phyloP scores from a whole-genome alignment of 306 rosid species.

The Castanea sativa region DNA sequence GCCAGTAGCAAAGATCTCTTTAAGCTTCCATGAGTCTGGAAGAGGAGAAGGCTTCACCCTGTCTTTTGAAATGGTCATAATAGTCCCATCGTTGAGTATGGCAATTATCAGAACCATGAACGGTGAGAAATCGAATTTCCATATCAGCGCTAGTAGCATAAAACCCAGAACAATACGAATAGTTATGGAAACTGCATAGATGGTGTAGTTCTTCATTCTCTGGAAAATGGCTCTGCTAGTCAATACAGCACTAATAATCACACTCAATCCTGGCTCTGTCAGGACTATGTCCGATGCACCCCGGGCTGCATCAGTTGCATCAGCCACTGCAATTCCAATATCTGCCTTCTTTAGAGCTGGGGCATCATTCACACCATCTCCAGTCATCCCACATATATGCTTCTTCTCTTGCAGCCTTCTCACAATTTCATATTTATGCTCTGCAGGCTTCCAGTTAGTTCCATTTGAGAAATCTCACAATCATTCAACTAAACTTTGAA shows the following conservation, averaged over 20 bases:
- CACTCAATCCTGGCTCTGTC: constrained; percentile 91
- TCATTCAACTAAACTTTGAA: background rate
- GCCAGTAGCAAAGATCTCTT: constrained; percentile 84
- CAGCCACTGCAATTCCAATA: constrained; percentile 92
- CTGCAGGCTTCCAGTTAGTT: constrained; percentile 36
- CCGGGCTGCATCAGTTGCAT: constrained; percentile 92
- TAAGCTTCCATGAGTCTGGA: constrained; percentile 93
- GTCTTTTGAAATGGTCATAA: constrained; percentile 93
- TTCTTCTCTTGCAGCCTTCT: constrained; percentile 75
- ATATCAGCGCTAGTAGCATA: constrained; percentile 77
- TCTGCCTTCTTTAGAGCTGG: constrained; percentile 86
- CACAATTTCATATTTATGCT: constrained; percentile 89
- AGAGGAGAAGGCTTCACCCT: constrained; percentile 90
- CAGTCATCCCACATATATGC: constrained; percentile 92
- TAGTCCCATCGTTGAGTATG: constrained; percentile 87
- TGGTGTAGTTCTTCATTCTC: constrained; percentile 93
- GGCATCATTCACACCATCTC: constrained; percentile 96
- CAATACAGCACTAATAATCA: constrained; percentile 77
- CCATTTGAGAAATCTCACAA: background rate
- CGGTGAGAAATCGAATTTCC: constrained; percentile 95
- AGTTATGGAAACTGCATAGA: constrained; percentile 87
- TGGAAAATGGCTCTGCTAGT: constrained; percentile 93
- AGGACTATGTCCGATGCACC: constrained; percentile 90
- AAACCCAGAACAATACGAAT: constrained; percentile 82
- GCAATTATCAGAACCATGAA: constrained; percentile 91